Percentiles rank a stretch among this genome's conserved stretches.
phyloP scores from a whole-genome alignment of 192 early-diverging fungal genomes.

The Funneliformis geosporum region DNA sequence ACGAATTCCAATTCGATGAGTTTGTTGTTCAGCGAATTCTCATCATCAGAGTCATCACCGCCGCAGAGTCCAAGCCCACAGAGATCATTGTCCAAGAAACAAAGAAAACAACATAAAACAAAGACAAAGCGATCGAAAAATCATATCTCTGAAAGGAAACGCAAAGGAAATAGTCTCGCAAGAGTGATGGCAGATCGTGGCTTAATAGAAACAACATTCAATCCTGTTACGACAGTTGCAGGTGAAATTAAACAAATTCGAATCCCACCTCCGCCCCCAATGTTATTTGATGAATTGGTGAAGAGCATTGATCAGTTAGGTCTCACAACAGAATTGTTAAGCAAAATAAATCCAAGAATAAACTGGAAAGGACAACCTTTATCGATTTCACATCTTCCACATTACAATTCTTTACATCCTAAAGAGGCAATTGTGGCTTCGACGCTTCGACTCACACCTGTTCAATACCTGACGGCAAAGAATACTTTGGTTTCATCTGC shows the following conservation, averaged over 20 bases:
- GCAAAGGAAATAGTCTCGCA: constrained; percentile 11
- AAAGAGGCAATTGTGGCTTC: constrained; percentile 75
- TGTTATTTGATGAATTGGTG: constrained; percentile 6
- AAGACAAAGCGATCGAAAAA: constrained; percentile 7
- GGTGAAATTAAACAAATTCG: neutral
- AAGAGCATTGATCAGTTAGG: constrained; percentile 2
- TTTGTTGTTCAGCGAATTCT: neutral
- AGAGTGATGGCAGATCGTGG: constrained; percentile 27
- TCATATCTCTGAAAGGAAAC: neutral
- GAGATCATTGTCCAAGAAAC: neutral
- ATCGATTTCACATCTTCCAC: constrained; percentile 7
- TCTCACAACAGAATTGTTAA: neutral
- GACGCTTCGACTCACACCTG: constrained; percentile 78
- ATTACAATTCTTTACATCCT: constrained; percentile 55
- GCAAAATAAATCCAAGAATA: neutral
- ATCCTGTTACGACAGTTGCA: neutral
- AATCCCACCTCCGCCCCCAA: neutral
- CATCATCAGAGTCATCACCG: neutral
- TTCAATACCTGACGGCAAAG: constrained; percentile 84
- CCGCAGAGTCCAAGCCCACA: neutral
- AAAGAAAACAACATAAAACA: neutral
- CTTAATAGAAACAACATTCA: neutral
- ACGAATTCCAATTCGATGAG: neutral
- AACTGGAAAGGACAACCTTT: constrained; percentile 29
- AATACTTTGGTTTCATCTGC: constrained; percentile 69